Evolutionary conservation across 306 rosid species (phyloP).

Genomic region (Astragalus glycyphyllos): DNA sequence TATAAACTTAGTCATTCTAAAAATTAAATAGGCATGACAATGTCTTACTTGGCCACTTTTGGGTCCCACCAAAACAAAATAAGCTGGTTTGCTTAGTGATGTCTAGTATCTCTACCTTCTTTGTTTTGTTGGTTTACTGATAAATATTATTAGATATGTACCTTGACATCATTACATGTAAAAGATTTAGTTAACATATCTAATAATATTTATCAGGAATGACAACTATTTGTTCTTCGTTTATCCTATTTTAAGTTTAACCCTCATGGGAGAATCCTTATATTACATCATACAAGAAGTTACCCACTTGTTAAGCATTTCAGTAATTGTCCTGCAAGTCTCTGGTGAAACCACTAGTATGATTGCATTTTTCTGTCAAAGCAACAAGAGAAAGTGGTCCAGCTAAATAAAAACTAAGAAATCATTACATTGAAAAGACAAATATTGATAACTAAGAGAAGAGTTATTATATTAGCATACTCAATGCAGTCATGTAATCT

Average conservation of each 20-base stretch:
- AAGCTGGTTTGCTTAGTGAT: slow-evolving; percentile 80
- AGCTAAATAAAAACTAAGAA: slow-evolving; percentile 5
- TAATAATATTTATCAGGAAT: slow-evolving; percentile 38
- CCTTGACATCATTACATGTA: slow-evolving; percentile 51
- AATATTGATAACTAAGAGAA: no score
- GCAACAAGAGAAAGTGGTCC: slow-evolving; percentile 38
- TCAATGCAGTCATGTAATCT: no score
- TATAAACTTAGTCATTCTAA: slow-evolving; percentile 20
- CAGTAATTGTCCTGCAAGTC: slow-evolving; percentile 61
- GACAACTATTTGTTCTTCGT: slow-evolving; percentile 9
- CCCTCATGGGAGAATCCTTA: not conserved
- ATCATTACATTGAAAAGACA: slow-evolving; percentile 36
- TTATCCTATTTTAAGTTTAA: slow-evolving; percentile 4
- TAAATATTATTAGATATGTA: slow-evolving; percentile 91
- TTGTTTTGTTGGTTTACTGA: no score
- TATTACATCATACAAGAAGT: slow-evolving; percentile 36
- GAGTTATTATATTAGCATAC: no score
- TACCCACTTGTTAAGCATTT: slow-evolving; percentile 83
- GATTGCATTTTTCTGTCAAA: slow-evolving; percentile 75
- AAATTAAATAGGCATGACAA: slow-evolving; percentile 20
- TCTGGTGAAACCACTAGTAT: slow-evolving; percentile 71
- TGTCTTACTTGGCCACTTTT: slow-evolving; percentile 76
- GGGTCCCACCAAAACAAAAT: slow-evolving; percentile 88
- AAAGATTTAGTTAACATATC: slow-evolving; percentile 30
- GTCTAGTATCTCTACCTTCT: slow-evolving; percentile 91